phyloP scores from a whole-genome alignment of 805 yeast species.

The Candida nanaspora region DNA sequence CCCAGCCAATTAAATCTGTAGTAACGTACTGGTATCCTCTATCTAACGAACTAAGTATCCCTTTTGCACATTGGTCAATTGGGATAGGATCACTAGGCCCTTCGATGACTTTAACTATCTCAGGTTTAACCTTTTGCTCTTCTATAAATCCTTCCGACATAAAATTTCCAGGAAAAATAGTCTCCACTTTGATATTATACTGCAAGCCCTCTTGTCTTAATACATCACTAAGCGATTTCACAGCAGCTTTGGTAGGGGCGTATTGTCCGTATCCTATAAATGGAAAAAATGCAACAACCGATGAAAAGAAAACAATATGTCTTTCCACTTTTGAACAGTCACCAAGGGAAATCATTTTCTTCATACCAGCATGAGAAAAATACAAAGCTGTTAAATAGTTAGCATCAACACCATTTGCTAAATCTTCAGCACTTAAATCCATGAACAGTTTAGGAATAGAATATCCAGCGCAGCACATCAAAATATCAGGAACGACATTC shows the following conservation, averaged over 20 bases:
- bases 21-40: constrained; percentile 66
- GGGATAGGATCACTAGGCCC: constrained; percentile 73
- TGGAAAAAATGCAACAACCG: constrained; percentile 77
- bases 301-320: constrained; percentile 60
- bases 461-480: constrained; percentile 84
- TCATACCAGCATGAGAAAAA: constrained; percentile 59
- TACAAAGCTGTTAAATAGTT: constrained; percentile 73
- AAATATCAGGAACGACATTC: constrained; percentile 51
- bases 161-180: constrained; percentile 86
- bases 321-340: constrained; percentile 19
- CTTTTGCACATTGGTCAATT: constrained; percentile 58
- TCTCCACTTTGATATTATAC: constrained; percentile 60
- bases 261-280: constrained; percentile 89
- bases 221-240: constrained; percentile 66
- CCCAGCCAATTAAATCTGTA: constrained; percentile 84
- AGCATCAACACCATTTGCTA: constrained; percentile 53
- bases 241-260: constrained; percentile 82
- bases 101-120: constrained; percentile 73
- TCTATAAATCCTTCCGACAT: constrained; percentile 77
- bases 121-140: constrained; percentile 82
- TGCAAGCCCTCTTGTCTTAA: constrained; percentile 76
- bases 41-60: constrained; percentile 47
- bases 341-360: constrained; percentile 23
- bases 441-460: constrained; percentile 72
- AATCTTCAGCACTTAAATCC: constrained; percentile 53